Conservation (phyloP, 371 early-diverging fungal genomes). For the Smittium culicis region DNA sequence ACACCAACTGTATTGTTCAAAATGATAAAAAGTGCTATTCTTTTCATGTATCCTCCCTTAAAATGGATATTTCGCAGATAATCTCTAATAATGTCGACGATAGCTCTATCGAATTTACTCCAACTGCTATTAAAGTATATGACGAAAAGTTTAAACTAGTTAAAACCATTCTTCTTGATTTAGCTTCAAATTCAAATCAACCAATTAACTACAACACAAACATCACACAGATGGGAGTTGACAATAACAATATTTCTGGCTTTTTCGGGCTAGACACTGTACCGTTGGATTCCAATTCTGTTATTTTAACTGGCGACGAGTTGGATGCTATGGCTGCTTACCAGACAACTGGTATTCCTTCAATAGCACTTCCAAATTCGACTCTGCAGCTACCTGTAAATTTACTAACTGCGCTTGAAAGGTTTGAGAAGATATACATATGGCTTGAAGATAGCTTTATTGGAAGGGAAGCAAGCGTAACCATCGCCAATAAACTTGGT, state of each 20-base stretch:
- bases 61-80: constrained; percentile 2
- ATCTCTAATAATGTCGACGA: background rate
- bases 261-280: constrained; percentile 53
- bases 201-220: background rate
- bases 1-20: background rate
- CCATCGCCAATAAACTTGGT: constrained; percentile 48
- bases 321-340: constrained; percentile 56
- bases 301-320: constrained; percentile 46
- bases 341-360: constrained; percentile 47
- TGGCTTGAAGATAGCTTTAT: constrained; percentile 59
- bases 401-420: constrained; percentile 42
- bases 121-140: background rate
- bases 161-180: constrained; percentile 4
- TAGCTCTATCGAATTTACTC: background rate
- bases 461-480: constrained; percentile 43
- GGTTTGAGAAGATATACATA: constrained; percentile 45
- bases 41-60: background rate
- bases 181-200: background rate
- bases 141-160: background rate
- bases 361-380: constrained; percentile 38
- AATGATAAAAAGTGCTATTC: constrained; percentile 1
- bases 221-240: background rate
- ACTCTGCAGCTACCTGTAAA: constrained; percentile 47
- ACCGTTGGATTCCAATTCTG: constrained; percentile 22
- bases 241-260: constrained; percentile 23